Conservation (phyloP, 2,329 filamentous ascomycete species). For the Emergomyces pasteurianus region DNA sequence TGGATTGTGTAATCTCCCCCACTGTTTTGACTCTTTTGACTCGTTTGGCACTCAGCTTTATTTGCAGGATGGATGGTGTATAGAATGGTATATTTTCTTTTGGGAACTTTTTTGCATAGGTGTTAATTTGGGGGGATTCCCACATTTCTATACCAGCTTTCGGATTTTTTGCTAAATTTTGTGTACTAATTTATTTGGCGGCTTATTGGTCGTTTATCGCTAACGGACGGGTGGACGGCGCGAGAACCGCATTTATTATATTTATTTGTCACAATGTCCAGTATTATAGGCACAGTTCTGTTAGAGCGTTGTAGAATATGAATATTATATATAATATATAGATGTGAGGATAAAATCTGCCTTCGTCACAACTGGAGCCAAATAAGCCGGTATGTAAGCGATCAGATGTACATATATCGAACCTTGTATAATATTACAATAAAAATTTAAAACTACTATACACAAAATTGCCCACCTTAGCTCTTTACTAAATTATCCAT, state of each 20-base stretch:
- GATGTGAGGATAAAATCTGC: too few species aligned
- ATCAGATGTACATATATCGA: neutral
- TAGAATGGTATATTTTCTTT: neutral
- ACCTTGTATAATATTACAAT: neutral
- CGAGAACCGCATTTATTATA: neutral
- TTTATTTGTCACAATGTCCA: neutral
- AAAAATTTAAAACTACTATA: neutral
- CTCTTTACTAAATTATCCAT: neutral
- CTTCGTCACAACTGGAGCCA: too few species aligned
- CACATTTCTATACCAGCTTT: too few species aligned
- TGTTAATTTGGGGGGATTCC: neutral
- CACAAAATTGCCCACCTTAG: neutral
- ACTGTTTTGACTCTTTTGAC: too few species aligned
- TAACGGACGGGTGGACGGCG: neutral
- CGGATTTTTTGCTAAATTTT: neutral
- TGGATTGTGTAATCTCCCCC: neutral
- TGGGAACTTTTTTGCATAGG: neutral
- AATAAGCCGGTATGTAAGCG: too few species aligned
- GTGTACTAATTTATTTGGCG: too few species aligned
- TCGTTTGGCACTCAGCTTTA: neutral
- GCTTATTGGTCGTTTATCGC: neutral
- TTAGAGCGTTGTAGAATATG: too few species aligned
- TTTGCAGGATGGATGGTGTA: neutral
- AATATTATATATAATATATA: too few species aligned
- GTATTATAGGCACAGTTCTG: too few species aligned